Evolutionary conservation across 768 basidiomycete species (phyloP), one percentile per base, ranked within the genome.

Genomic region (Leccinum sublutescens): DNA sequence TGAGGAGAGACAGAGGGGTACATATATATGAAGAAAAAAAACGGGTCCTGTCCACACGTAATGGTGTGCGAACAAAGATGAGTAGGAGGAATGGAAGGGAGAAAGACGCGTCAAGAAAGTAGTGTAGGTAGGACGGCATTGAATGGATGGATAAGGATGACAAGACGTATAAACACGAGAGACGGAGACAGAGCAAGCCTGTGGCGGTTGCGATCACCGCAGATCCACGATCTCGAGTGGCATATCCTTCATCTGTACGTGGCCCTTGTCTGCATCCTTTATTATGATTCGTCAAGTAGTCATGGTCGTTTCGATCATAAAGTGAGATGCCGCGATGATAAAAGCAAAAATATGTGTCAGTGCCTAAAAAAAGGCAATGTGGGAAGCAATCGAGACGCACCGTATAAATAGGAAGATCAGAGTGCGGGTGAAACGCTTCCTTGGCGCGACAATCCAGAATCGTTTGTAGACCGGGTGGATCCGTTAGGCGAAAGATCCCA

Each of bases 401-500:
- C 14, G 93, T 94, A 69, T 94, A 94, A 69, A 94, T 93, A 6
- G 91, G 90, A 40, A 84, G 63, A 66, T 91, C 87, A 25, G 89
- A 83, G 74, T 95, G 93, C 1, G 91, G 91, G 71, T 95, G 93
- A 70, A 95, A 95, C 1, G 90, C 85, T 57, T 89, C 88, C 67
- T 84, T 88, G 40, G 78, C 83, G 2, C 71, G 78, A 69, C 94
- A 95, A 0, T 76, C 72, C 31, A 89, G 70, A 27, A 96, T 85
- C 1, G 85, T 83, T 62, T 86, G 77, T 40, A 97, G 71, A 3
- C 94, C 94, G 0, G 86, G 89, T 0, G 93, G 93, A 70, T 94
- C 91, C 0, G 94, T 96, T 5, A 95, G 75, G 14, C 94, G 89
- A 77, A 94, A 93, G 51, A 94, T 90, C 1, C 92, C 93, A 78